phyloP scores from a whole-genome alignment of 495 filamentous ascomycete species.

The Venustampulla echinocandica region DNA sequence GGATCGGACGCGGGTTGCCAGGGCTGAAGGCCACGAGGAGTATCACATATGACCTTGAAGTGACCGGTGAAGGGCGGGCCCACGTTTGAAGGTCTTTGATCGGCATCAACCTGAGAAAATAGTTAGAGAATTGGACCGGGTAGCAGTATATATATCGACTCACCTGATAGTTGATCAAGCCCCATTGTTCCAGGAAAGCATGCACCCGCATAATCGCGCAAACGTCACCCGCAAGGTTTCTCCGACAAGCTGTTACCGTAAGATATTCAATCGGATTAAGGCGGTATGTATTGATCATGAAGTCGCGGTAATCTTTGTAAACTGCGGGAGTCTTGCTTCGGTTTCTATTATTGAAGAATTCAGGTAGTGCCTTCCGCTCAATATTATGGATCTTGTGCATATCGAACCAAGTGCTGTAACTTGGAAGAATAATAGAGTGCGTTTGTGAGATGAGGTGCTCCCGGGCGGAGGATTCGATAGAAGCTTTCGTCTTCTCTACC shows the following conservation, averaged over 20 bases:
- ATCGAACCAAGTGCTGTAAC: slow-evolving; percentile 97
- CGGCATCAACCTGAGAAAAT: slow-evolving; percentile 72
- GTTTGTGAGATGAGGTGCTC: slow-evolving; percentile 87
- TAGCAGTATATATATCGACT: slow-evolving; percentile 4
- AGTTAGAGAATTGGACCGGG: slow-evolving; percentile 9
- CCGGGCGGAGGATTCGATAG: slow-evolving; percentile 73
- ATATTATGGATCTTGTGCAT: slow-evolving; percentile 84
- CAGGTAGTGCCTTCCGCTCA: slow-evolving; percentile 84
- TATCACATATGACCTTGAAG: slow-evolving; percentile 90
- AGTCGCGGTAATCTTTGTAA: slow-evolving; percentile 97
- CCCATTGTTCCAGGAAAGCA: slow-evolving; percentile 98
- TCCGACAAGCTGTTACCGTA: slow-evolving; percentile 92
- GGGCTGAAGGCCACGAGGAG: slow-evolving; percentile 85
- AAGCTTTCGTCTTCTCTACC: slow-evolving; percentile 53
- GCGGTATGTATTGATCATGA: slow-evolving; percentile 99
- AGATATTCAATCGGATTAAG: slow-evolving; percentile 93
- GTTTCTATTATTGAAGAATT: slow-evolving; percentile 97
- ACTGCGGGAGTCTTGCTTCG: slow-evolving; percentile 96
- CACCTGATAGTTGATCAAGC: slow-evolving; percentile 97
- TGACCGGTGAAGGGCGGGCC: slow-evolving; percentile 96
- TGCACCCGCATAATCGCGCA: slow-evolving; percentile 99
- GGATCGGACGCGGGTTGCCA: slow-evolving; percentile 84
- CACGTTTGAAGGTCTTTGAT: slow-evolving; percentile 88
- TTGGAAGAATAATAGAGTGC: slow-evolving; percentile 88
- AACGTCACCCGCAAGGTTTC: slow-evolving; percentile 94